Evolutionary conservation across 371 early-diverging fungal species (phyloP).

Genomic region (Rhizopus arrhizus): DNA sequence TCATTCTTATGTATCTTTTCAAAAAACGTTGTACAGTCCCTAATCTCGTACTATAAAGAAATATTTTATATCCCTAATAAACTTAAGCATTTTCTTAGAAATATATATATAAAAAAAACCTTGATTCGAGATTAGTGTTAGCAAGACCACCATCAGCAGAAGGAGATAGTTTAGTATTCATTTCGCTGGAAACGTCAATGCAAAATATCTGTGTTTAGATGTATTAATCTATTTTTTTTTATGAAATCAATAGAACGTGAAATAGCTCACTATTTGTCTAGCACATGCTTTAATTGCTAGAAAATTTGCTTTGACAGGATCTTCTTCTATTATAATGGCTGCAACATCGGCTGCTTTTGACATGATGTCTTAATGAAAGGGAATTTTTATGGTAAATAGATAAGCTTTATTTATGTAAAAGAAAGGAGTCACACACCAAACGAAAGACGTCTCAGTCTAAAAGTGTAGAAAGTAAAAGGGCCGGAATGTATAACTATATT

Average conservation of each 20-base stretch:
- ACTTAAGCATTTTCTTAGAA: too few species aligned
- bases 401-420: too few species aligned
- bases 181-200: constrained; percentile 16
- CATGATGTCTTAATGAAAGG: background rate
- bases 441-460: too few species aligned
- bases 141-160: constrained; percentile 5
- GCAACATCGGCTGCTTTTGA: background rate
- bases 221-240: too few species aligned
- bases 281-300: background rate
- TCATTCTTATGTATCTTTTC: constrained; percentile 11
- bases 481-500: too few species aligned
- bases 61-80: background rate
- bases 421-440: too few species aligned
- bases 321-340: constrained; percentile 2
- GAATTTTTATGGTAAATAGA: too few species aligned
- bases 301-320: background rate
- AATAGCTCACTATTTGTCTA: background rate
- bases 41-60: constrained; percentile 6
- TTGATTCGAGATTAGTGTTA: constrained; percentile 5
- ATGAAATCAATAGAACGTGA: background rate
- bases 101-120: background rate
- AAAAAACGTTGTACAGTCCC: constrained; percentile 12
- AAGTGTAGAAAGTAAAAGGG: too few species aligned
- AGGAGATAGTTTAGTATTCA: constrained; percentile 1
- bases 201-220: constrained; percentile 11